These are phyloP conservation scores for Ophiostoma australiae DNA, from an alignment of 2,329 filamentous ascomycete genomes.

Conservation along the genomic window DNA sequence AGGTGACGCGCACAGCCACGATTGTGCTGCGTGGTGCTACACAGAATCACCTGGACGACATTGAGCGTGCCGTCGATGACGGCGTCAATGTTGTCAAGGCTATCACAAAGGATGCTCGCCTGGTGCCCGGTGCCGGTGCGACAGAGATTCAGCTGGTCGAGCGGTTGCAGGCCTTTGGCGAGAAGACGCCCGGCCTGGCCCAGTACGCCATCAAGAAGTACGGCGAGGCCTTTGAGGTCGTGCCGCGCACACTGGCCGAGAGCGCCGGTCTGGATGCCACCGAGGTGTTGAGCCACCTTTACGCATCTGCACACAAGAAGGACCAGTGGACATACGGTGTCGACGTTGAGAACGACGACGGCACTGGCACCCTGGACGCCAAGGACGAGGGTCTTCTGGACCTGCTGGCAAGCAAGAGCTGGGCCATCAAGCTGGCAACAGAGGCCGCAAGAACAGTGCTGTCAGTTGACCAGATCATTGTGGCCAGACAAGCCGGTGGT, in stretches of 20 bases:
- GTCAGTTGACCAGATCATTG: constrained; percentile 98
- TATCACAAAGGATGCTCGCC: constrained; percentile 84
- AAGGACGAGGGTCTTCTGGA: constrained; percentile 87
- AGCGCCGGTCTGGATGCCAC: constrained; percentile 94
- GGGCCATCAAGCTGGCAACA: constrained; percentile 95
- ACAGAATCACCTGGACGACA: constrained; percentile 95
- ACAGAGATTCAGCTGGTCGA: constrained; percentile 92
- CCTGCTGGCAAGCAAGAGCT: constrained; percentile 84
- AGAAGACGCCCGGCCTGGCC: constrained; percentile 85
- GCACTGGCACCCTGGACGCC: constrained; percentile 77
- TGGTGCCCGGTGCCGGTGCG: constrained; percentile 91
- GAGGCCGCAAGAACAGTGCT: constrained; percentile 91
- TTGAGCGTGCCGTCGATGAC: constrained; percentile 95
- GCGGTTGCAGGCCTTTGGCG: constrained; percentile 81
- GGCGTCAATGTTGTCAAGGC: constrained; percentile 98
- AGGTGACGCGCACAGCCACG: constrained; percentile 86
- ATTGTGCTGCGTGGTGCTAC: constrained; percentile 92
- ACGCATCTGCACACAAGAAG: constrained; percentile 86
- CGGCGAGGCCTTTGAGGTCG: constrained; percentile 94
- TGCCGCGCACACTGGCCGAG: constrained; percentile 89
- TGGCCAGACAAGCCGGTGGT: constrained; percentile 92
- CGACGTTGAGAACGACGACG: constrained; percentile 84
- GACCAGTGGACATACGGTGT: constrained; percentile 88
- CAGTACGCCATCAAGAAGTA: constrained; percentile 98
- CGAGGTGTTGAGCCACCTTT: constrained; percentile 87